These are phyloP conservation scores for Globisporangium alternatum DNA, from an alignment of 352 stramenopile species.

Conservation along the genomic window DNA sequence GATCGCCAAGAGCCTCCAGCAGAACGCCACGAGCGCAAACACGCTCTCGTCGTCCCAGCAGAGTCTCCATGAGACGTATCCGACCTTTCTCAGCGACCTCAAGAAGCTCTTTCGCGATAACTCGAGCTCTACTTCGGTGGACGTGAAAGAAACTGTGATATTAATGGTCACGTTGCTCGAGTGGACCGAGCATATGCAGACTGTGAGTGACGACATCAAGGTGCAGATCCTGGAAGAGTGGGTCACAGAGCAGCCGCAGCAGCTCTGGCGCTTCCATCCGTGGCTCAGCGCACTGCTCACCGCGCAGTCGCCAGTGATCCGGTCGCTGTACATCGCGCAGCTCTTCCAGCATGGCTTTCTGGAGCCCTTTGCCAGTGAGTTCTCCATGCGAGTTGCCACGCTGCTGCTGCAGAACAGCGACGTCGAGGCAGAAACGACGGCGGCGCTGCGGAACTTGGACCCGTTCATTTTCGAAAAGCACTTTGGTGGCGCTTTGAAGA, in stretches of 20 bases:
- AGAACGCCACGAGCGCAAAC: conserved; percentile 37
- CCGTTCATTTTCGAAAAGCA: conserved; percentile 28
- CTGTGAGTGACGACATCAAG: conserved; percentile 1
- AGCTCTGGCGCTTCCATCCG: conserved; percentile 11
- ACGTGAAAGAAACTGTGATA: conserved; percentile 12
- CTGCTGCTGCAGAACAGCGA: conserved; percentile 24
- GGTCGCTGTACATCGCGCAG: conserved; percentile 24
- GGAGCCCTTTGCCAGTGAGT: conserved; percentile 35
- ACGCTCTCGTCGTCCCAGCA: conserved; percentile 5
- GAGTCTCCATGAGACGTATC: conserved; percentile 22
- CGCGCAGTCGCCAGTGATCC: conserved; percentile 19
- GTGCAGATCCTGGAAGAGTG: conserved; percentile 6
- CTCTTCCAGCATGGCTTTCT: conserved; percentile 35
- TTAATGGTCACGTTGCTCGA: conserved; percentile 6
- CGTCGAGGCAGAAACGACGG: conserved; percentile 15
- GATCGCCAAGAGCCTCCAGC: conserved; percentile 38
- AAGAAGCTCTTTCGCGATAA: conserved; percentile 8
- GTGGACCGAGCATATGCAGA: not conserved
- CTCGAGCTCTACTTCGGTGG: not conserved
- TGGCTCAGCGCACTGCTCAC: conserved; percentile 17
- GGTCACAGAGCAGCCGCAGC: not conserved
- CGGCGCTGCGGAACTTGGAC: conserved; percentile 28
- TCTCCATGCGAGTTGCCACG: conserved; percentile 35
- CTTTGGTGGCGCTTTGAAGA: conserved; percentile 17
- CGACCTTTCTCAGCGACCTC: conserved; percentile 21